Conservation (phyloP, 345 rosid species). For the Salix viminalis region DNA sequence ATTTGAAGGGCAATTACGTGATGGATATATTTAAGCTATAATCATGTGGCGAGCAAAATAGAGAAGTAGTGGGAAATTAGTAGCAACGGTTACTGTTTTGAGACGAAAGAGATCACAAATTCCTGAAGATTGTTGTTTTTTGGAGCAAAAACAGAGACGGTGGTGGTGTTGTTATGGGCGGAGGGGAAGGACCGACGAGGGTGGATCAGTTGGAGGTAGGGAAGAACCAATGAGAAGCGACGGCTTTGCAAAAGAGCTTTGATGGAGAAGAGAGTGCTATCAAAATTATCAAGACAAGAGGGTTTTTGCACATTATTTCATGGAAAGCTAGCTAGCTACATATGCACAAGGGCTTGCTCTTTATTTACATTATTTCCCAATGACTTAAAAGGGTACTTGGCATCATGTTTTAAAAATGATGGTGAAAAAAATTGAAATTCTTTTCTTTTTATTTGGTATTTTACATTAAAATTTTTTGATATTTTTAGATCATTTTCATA, state of each 20-base stretch:
- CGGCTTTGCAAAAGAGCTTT: background rate
- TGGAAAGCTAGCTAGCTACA: background rate
- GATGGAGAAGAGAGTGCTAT: background rate
- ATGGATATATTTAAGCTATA: background rate
- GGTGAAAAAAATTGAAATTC: too few relatives aligned
- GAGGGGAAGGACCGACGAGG: background rate
- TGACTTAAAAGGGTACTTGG: background rate
- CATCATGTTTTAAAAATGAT: too few relatives aligned
- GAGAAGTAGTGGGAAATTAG: background rate
- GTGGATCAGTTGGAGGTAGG: background rate
- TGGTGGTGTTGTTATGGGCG: background rate
- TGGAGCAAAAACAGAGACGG: conserved; percentile 10
- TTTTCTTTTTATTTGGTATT: too few relatives aligned
- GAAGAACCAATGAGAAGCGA: background rate
- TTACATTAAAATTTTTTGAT: too few relatives aligned
- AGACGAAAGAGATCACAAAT: background rate
- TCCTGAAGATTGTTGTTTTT: background rate
- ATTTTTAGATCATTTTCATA: too few relatives aligned
- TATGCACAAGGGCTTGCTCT: background rate
- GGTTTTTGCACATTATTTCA: too few relatives aligned
- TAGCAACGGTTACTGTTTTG: background rate
- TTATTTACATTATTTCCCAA: conserved; percentile 22
- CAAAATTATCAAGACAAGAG: too few relatives aligned
- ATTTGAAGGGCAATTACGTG: background rate
- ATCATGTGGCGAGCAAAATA: background rate